Base-by-base conservation (phyloP, 306 rosid species). In the Cicer chorassanicum region DNA sequence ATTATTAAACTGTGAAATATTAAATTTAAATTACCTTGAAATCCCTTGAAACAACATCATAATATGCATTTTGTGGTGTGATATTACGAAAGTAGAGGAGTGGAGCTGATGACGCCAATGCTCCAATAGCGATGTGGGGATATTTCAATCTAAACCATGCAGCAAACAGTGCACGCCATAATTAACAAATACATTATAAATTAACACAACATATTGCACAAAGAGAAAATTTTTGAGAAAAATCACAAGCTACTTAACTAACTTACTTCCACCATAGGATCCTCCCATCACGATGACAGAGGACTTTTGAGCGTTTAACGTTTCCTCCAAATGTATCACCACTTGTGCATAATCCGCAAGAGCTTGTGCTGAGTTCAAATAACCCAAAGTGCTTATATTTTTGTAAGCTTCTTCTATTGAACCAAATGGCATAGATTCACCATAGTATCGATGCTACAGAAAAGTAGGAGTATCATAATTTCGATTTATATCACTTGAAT, bases 51-150 rank as follows among this genome's bases (percentile, higher is more conserved):
- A 63, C 34, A 40, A 40, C 14, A 15, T 8, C 45, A 16, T 3
- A 4, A 13, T 64, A 15, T 1, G 1, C 34, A 64, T 16, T 64
- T 64, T 15, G 50, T 15, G 50, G 69, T 15, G 69, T 64, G 14
- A 64, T 64, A 9, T 9, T 14, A 64, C 41, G 50, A 5, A 64
- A 64, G 34, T 64, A 64, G 4, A 64, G 50, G 0, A 64, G 12
- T 15, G 69, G 69, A 40, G 69, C 50, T 42, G 69, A 64, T 40
- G 69, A 64, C 2, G 50, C 69, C 50, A 41, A 6, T 1, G 50
- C 69, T 2, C 69, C 69, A 4, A 64, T 40, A 4, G 69, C 8
- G 0, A 64, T 4, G 7, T 64, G 69, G n/a, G 50, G 50, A 64
- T 64, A 63, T 40, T 39, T 63, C 0, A 63, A 29, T 8, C 29